Evolutionary conservation across 2,329 filamentous ascomycete species (phyloP).

Genomic region (Exophiala sideris): DNA sequence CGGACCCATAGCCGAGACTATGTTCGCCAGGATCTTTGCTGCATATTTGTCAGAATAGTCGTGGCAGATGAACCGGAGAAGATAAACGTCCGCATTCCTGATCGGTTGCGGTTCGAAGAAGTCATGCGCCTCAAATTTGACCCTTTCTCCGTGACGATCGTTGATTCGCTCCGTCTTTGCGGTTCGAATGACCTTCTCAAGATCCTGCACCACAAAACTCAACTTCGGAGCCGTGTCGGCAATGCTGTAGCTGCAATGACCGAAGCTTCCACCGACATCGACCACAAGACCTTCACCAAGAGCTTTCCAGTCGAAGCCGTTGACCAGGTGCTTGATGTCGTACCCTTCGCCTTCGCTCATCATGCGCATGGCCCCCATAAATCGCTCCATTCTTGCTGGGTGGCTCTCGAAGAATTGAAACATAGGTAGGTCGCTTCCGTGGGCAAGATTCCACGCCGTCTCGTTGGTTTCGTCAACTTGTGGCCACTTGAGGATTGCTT

Average conservation of each 20-base stretch:
- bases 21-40: constrained; percentile 33
- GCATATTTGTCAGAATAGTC: constrained; percentile 38
- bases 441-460: constrained; percentile 33
- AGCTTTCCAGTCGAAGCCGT: constrained; percentile 24
- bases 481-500: constrained; percentile 26
- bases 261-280: constrained; percentile 52
- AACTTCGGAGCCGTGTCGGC: constrained; percentile 51
- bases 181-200: constrained; percentile 34
- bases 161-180: constrained; percentile 14
- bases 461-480: constrained; percentile 23
- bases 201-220: constrained; percentile 54
- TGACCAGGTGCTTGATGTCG: constrained; percentile 21
- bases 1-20: constrained; percentile 35
- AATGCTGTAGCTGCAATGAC: constrained; percentile 56
- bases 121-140: constrained; percentile 31
- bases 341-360: constrained; percentile 13
- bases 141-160: constrained; percentile 30
- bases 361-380: constrained; percentile 15
- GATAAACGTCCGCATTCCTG: constrained; percentile 31
- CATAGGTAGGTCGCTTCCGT: constrained; percentile 30
- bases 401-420: constrained; percentile 34
- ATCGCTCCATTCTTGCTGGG: constrained; percentile 30
- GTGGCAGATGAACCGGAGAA: constrained; percentile 39
- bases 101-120: constrained; percentile 39
- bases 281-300: constrained; percentile 23